These are phyloP conservation scores for Sungouiella blattae DNA, from an alignment of 805 yeast genomes.

Conservation along the genomic window DNA sequence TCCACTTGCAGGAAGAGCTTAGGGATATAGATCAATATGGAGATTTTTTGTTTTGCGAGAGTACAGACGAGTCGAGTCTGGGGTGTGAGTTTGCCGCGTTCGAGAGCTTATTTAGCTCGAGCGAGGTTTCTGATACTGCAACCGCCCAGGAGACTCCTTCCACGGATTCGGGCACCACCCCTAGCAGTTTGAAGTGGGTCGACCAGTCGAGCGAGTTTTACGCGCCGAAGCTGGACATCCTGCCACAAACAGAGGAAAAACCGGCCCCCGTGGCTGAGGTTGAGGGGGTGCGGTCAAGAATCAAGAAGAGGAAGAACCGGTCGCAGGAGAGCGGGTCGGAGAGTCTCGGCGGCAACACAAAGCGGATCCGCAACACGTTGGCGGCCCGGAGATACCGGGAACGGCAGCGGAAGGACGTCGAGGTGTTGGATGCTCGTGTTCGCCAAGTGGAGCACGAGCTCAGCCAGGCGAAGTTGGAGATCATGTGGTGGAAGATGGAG, in stretches of 20 bases:
- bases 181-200: background rate
- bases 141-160: background rate
- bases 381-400: slow-evolving; percentile 95
- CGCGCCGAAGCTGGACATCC: no score
- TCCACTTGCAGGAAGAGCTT: no score
- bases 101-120: background rate
- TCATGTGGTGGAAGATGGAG: slow-evolving; percentile 57
- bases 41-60: background rate
- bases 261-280: background rate
- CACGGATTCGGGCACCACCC: background rate
- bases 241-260: no score
- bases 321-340: background rate
- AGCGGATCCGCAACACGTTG: slow-evolving; percentile 91
- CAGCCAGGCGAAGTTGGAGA: slow-evolving; percentile 53
- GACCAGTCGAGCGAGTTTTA: background rate
- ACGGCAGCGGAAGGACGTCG: slow-evolving; percentile 80
- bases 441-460: slow-evolving; percentile 70
- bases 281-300: background rate
- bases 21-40: no score
- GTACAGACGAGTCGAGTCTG: background rate
- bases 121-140: background rate
- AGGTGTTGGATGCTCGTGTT: slow-evolving; percentile 4
- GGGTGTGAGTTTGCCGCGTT: background rate
- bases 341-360: slow-evolving; percentile 20
- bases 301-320: background rate